phyloP scores from a whole-genome alignment of 768 basidiomycete genomes.

The Pisolithus microcarpus region DNA sequence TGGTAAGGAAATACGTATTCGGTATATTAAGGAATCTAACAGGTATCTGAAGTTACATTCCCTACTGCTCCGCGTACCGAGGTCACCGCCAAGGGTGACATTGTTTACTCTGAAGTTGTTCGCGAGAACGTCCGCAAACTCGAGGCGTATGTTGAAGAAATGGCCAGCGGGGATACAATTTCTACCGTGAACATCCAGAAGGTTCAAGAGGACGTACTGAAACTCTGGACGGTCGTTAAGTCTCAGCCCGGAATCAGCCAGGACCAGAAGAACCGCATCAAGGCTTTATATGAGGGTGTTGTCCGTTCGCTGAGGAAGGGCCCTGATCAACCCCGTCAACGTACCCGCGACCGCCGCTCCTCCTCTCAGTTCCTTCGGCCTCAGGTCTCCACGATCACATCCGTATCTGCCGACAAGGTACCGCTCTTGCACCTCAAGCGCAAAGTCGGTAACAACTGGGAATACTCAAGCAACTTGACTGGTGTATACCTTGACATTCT shows the following conservation, averaged over 20 bases:
- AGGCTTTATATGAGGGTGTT: conserved; percentile 92
- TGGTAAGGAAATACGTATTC: conserved; percentile 42
- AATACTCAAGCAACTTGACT: conserved; percentile 95
- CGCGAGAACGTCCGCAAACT: conserved; percentile 95
- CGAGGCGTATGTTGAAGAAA: conserved; percentile 96
- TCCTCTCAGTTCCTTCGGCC: conserved; percentile 98
- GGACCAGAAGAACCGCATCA: conserved; percentile 94
- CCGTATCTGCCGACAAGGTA: conserved; percentile 80
- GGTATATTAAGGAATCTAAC: neutral
- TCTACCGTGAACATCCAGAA: conserved; percentile 91
- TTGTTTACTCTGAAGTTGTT: conserved; percentile 90
- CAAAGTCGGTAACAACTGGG: conserved; percentile 91
- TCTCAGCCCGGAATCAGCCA: conserved; percentile 95
- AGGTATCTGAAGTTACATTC: conserved; percentile 68
- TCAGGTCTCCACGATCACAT: conserved; percentile 60
- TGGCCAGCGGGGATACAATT: conserved; percentile 92
- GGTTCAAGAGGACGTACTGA: conserved; percentile 93
- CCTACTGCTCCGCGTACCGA: conserved; percentile 96
- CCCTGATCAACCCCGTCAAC: conserved; percentile 53
- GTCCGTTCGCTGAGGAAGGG: conserved; percentile 84
- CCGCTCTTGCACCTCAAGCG: conserved; percentile 95
- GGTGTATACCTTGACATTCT: conserved; percentile 93
- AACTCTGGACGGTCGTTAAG: conserved; percentile 96
- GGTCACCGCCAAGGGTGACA: conserved; percentile 89
- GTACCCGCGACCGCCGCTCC: conserved; percentile 71